These are phyloP conservation scores for Globisporangium recalcitrans DNA, from an alignment of 352 stramenopile species.

Conservation along the genomic window DNA sequence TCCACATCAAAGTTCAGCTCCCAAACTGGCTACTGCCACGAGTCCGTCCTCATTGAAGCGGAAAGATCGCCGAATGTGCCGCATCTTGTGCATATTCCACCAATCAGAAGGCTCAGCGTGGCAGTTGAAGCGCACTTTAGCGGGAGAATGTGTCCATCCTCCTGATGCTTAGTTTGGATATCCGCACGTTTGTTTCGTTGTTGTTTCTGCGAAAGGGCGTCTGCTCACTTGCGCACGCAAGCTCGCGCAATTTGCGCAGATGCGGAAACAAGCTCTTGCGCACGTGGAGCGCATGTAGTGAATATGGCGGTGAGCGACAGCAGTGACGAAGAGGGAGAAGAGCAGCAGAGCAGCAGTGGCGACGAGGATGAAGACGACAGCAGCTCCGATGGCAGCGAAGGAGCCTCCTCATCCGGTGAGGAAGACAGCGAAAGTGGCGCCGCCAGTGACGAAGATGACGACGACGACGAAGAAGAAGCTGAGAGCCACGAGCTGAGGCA, in stretches of 20 bases:
- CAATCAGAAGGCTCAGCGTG: slow-evolving; percentile 8
- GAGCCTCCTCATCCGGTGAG: not conserved
- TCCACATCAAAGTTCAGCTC: slow-evolving; percentile 1
- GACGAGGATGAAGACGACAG: slow-evolving; percentile 19
- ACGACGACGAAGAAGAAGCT: slow-evolving; percentile 1
- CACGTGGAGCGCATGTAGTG: not conserved
- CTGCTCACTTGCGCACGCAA: not conserved
- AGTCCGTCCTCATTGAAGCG: slow-evolving; percentile 9
- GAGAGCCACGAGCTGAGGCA: slow-evolving; percentile 28
- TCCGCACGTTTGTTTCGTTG: not conserved
- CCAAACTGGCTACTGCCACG: slow-evolving; percentile 3
- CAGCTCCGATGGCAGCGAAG: slow-evolving; percentile 5
- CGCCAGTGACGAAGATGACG: slow-evolving; percentile 11
- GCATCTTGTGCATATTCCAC: not conserved
- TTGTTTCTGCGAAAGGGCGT: slow-evolving; percentile 3
- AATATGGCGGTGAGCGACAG: slow-evolving; percentile 1
- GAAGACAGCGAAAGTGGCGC: slow-evolving; percentile 6
- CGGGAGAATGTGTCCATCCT: slow-evolving; percentile 6
- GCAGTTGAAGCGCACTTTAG: slow-evolving; percentile 8
- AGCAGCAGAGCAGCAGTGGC: slow-evolving; percentile 16
- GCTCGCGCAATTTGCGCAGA: slow-evolving; percentile 1
- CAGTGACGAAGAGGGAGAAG: slow-evolving; percentile 22
- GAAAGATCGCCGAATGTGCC: slow-evolving; percentile 18
- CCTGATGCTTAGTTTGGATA: not conserved
- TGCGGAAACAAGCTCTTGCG: slow-evolving; percentile 2